Evolutionary conservation across 768 basidiomycete species (phyloP).

Genomic region (Tricholoma terreum): DNA sequence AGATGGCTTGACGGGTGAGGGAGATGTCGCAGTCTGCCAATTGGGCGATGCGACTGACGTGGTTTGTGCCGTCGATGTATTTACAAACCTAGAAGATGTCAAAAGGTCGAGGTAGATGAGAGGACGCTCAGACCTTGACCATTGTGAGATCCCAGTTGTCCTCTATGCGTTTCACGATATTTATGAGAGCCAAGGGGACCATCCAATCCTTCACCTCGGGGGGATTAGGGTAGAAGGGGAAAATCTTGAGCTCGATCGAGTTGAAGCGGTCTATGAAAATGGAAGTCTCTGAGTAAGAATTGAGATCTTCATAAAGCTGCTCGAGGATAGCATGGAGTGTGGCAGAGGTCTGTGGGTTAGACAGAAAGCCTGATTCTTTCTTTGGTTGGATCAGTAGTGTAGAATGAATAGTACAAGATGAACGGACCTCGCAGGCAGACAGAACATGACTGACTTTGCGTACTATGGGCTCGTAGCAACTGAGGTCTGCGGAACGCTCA

Average conservation of each 20-base stretch:
- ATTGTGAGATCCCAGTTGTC: constrained; percentile 97
- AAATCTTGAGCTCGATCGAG: constrained; percentile 92
- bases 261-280: constrained; percentile 90
- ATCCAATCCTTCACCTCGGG: constrained; percentile 90
- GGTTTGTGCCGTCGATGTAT: constrained; percentile 88
- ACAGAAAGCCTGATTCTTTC: constrained; percentile 90
- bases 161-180: constrained; percentile 75
- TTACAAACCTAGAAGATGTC: constrained; percentile 57
- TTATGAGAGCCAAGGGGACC: constrained; percentile 88
- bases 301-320: constrained; percentile 95
- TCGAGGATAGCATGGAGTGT: constrained; percentile 84
- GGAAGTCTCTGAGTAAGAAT: constrained; percentile 95
- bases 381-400: constrained; percentile 23
- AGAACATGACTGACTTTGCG: constrained; percentile 92
- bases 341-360: constrained; percentile 62
- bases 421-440: constrained; percentile 77
- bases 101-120: background rate
- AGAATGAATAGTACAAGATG: background rate
- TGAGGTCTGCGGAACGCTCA: constrained; percentile 83
- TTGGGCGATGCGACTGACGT: constrained; percentile 87
- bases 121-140: constrained; percentile 53
- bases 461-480: constrained; percentile 94
- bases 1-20: constrained; percentile 81
- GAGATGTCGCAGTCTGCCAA: constrained; percentile 85
- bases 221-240: constrained; percentile 96